These are phyloP conservation scores for Atkinsonella hypoxylon DNA, from an alignment of 2,329 filamentous ascomycete species.

Conservation along the genomic window DNA sequence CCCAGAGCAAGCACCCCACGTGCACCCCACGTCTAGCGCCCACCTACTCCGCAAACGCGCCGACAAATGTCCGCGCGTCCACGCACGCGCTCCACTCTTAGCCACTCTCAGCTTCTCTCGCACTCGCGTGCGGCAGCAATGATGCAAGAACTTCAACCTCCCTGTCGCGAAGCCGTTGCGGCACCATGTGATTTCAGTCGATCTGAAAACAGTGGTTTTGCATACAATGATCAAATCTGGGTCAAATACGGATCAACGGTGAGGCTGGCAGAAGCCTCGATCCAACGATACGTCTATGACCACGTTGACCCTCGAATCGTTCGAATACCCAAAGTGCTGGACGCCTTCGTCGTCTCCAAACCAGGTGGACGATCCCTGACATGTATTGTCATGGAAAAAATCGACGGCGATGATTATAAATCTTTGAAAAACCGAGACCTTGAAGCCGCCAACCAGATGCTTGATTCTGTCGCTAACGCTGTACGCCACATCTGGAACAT, in stretches of 20 bases:
- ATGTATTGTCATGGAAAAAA: conserved; percentile 6
- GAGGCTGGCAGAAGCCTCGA: conserved; percentile 4
- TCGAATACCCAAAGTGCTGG: conserved; percentile 3
- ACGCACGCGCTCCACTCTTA: no score
- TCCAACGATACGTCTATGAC: conserved; percentile 3
- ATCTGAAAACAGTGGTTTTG: not conserved
- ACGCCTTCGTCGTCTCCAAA: not conserved
- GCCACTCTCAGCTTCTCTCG: no score
- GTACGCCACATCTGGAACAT: conserved; percentile 6
- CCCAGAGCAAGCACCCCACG: no score
- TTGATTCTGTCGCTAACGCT: conserved; percentile 1
- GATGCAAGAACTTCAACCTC: not conserved
- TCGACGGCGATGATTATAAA: conserved; percentile 2
- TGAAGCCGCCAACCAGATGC: not conserved
- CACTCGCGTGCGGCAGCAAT: not conserved
- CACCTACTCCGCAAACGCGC: no score
- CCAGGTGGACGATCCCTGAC: not conserved
- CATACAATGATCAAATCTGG: conserved; percentile 1
- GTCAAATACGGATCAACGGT: conserved; percentile 5
- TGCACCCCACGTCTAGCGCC: no score
- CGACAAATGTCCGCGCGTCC: no score
- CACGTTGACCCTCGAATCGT: conserved; percentile 5
- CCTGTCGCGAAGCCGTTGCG: not conserved
- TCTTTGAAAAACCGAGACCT: not conserved
- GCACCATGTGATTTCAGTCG: not conserved